phyloP scores from a whole-genome alignment of 345 rosid genomes.

The Schrenkiella parvula region DNA sequence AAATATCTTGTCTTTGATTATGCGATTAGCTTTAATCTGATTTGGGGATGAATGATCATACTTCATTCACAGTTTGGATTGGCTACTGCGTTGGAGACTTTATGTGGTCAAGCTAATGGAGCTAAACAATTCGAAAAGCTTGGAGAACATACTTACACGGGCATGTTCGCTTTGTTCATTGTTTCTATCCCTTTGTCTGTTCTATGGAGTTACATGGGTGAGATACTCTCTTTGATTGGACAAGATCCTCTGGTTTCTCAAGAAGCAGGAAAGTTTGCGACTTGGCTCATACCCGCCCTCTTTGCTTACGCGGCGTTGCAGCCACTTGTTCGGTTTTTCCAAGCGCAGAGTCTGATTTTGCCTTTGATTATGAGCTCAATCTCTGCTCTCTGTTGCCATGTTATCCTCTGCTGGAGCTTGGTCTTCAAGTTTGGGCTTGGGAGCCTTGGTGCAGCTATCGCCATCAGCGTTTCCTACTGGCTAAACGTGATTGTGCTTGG shows the following conservation, averaged over 20 bases:
- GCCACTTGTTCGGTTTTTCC: conserved; percentile 53
- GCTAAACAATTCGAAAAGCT: conserved; percentile 54
- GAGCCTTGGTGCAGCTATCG: conserved; percentile 49
- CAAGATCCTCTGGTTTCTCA: conserved; percentile 59
- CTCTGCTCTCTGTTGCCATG: conserved; percentile 39
- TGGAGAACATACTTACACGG: conserved; percentile 57
- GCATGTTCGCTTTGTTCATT: conserved; percentile 39
- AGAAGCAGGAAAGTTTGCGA: conserved; percentile 49
- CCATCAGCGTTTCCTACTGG: conserved; percentile 51
- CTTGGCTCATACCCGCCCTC: conserved; percentile 59
- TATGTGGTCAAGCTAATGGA: conserved; percentile 83
- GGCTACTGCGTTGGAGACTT: conserved; percentile 72
- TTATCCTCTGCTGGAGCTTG: conserved; percentile 54
- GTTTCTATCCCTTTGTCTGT: conserved; percentile 54
- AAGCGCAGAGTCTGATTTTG: conserved; percentile 48
- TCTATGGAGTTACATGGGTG: conserved; percentile 53
- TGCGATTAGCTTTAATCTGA: neutral
- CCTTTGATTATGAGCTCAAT: conserved; percentile 57
- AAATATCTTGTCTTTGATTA: neutral
- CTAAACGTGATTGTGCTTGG: conserved; percentile 46
- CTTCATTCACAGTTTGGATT: conserved; percentile 51
- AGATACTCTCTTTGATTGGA: conserved; percentile 44
- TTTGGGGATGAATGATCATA: neutral
- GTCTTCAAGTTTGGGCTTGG: conserved; percentile 48
- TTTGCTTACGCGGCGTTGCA: conserved; percentile 58